Base-by-base conservation (phyloP, 1,139 yeast species). In the Hyphopichia fennica region DNA sequence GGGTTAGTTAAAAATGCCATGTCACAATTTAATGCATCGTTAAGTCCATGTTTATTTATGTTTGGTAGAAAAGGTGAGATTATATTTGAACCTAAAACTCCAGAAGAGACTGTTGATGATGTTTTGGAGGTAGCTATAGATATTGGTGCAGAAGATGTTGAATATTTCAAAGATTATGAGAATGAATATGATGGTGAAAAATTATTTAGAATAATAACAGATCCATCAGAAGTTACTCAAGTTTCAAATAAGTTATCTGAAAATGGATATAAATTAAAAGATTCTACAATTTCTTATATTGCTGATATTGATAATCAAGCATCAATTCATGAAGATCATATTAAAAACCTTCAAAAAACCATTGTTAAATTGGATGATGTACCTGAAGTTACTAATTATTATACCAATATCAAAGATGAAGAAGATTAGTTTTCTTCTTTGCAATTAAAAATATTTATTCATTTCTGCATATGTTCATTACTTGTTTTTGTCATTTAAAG, bases 101-200 rank as follows among this genome's bases (percentile, higher is more conserved):
- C 66, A 9, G 61, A 58, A 1, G 75, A 72, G 20, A 56, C 63
- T 10, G 72, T 80, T 49, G 96, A 87, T 52, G 79, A 75, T 14
- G 74, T 85, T 2, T 77, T 90, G 55, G 96, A 89, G 40, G 75
- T 72, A 29, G 81, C 89, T 8, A 69, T 88, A 27, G 98, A 91
- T 17, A 58, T 81, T 15, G 97, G 96, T 0, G 91, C 93, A 9
- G 95, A 87, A 48, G 98, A 93, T 56, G 76, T 87, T 8, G 87
- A 77, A 42, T 79, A 75, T 33, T 67, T 69, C 38, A 68, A 62
- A 22, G 77, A 72, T 19, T 60, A 62, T 29, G 75, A 68, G 3
- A 60, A 62, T 14, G 76, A 68, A 40, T 72, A 73, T 42, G 73
- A 70, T 18, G 77, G 76, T 11, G 69, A 59, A 10, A 52, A 49